Base-by-base conservation (phyloP, 768 basidiomycete species). In the button mushroom (Agaricus bisporus) region DNA sequence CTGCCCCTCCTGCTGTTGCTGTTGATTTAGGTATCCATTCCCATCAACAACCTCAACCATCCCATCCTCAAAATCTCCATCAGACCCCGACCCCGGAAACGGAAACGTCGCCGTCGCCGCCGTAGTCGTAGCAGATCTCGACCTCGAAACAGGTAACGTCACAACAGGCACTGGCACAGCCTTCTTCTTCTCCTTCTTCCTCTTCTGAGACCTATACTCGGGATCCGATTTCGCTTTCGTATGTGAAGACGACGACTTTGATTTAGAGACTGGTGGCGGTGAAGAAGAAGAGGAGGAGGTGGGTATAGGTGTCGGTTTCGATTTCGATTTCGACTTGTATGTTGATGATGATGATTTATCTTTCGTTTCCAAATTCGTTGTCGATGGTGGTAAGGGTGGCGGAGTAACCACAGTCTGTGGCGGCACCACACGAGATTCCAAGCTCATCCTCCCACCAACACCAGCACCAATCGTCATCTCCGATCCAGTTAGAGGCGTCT, bases 41-140 rank as follows among this genome's bases (percentile, higher is more conserved):
- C 39, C 39, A 41, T 20, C 39, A 41, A n/a, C 20, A n/a, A 49
- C 38, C 12, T 41, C 48, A 14, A 49, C 48, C 17, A 38, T 56
- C 58, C 32, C 56, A 44, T 42, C 39, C 9, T 28, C 48, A 41
- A 41, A 56, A 22, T 45, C 63, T 22, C 64, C 70, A 50, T 66
- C 73, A 60, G 65, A 68, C 18, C 69, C 70, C 15, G 81, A 73
- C 38, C 80, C 77, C 35, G 86, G 86, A 68, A 88, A 88, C 36
- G 85, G 83, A 50, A 77, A 85, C 32, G 32, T 32, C 32, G 32
- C 32, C 32, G 11, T 32, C 32, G 63, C 83, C 2, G 32, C 6
- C 66, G 69, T 28, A 41, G 29, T 20, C 17, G 41, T 28, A 32
- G 41, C 20, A 8, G 38, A 26, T 4, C 20, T 39, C 14, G 48